Evolutionary conservation across 768 basidiomycete genomes (phyloP).

Genomic region (Panaeolus cyanescens): DNA sequence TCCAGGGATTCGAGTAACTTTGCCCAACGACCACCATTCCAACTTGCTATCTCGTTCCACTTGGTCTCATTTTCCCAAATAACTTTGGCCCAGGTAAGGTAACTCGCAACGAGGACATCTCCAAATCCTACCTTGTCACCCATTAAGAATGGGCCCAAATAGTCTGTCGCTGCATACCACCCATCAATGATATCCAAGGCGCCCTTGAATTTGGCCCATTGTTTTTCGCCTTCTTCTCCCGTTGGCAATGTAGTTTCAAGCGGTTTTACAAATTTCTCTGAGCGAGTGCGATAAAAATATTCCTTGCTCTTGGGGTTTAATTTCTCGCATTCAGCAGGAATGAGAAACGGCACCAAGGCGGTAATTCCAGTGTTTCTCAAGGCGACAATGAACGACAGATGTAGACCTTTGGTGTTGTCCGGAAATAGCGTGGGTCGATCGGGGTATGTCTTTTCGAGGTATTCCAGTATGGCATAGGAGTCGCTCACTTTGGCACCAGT

Average conservation of each 20-base stretch:
- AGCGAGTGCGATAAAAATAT: conserved; percentile 37
- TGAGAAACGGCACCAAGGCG: conserved; percentile 18
- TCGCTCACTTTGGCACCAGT: conserved; percentile 40
- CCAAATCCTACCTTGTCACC: conserved; percentile 38
- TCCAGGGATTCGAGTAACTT: conserved; percentile 26
- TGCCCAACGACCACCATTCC: conserved; percentile 39
- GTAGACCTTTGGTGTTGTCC: conserved; percentile 15
- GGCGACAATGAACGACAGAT: conserved; percentile 5
- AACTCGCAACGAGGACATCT: conserved; percentile 36
- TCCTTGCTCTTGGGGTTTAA: conserved; percentile 15
- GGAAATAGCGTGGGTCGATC: conserved; percentile 40
- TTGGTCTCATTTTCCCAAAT: conserved; percentile 34
- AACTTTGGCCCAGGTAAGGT: conserved; percentile 29
- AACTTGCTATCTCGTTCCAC: conserved; percentile 37
- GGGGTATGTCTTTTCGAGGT: conserved; percentile 53
- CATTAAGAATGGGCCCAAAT: conserved; percentile 28
- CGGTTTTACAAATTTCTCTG: conserved; percentile 25
- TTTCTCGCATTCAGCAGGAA: conserved; percentile 1
- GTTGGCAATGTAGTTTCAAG: conserved; percentile 33
- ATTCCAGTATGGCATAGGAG: conserved; percentile 46
- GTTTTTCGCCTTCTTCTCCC: conserved; percentile 24
- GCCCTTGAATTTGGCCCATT: conserved; percentile 35
- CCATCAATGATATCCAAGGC: conserved; percentile 22
- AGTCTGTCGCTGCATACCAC: conserved; percentile 27
- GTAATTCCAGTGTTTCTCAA: conserved; percentile 30